Evolutionary conservation across 352 stramenopile species (phyloP).

Genomic region (Globisporangium abappressorium): DNA sequence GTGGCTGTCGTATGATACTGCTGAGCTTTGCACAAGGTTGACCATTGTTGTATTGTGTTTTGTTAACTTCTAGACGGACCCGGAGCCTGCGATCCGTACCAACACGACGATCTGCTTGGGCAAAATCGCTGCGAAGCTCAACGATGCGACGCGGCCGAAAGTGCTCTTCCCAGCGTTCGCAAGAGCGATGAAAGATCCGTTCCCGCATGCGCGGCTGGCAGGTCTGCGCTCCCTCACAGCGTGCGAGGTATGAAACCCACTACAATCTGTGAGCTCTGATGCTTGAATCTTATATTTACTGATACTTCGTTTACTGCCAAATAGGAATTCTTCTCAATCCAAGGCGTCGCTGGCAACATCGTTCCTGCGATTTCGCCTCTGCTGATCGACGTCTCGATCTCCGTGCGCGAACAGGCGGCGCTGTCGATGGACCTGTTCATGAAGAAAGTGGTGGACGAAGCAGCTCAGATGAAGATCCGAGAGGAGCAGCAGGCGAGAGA

Average conservation of each 20-base stretch:
- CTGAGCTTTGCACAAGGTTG: neutral
- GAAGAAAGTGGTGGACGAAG: constrained; percentile 77
- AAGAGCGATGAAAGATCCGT: constrained; percentile 79
- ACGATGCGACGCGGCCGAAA: constrained; percentile 81
- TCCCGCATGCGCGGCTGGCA: constrained; percentile 85
- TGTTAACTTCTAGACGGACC: constrained; percentile 50
- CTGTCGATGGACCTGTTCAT: constrained; percentile 77
- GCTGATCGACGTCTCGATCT: constrained; percentile 76
- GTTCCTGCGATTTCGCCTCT: constrained; percentile 75
- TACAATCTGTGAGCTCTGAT: neutral
- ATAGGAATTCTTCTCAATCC: constrained; percentile 66
- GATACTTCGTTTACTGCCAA: neutral
- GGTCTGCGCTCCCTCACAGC: constrained; percentile 77
- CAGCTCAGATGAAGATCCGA: constrained; percentile 73
- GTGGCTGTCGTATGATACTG: neutral
- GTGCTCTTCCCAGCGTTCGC: constrained; percentile 89
- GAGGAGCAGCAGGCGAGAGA: constrained; percentile 65
- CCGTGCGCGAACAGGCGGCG: constrained; percentile 74
- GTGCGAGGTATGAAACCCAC: constrained; percentile 33
- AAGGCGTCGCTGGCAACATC: constrained; percentile 68
- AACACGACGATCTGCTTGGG: constrained; percentile 93
- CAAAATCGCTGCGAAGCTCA: constrained; percentile 87
- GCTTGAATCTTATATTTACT: neutral
- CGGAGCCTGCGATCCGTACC: constrained; percentile 89
- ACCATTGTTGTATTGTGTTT: neutral